These are phyloP conservation scores for Peronospora belbahrii DNA, from an alignment of 352 stramenopile species.

Conservation along the genomic window DNA sequence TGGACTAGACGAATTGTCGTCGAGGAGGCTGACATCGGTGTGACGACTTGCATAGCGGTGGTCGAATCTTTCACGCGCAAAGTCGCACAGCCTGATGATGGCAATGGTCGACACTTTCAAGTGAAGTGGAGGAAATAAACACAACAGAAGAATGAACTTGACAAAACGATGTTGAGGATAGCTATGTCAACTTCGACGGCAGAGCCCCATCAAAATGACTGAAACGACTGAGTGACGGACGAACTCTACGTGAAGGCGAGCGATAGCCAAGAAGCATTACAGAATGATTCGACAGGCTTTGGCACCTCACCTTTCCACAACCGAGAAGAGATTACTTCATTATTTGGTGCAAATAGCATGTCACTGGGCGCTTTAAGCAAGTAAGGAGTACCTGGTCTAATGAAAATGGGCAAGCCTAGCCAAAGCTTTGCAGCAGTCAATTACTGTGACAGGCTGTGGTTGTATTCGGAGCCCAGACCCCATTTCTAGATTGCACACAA, in stretches of 20 bases:
- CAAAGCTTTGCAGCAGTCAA: constrained; percentile 11
- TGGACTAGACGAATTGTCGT: too few species aligned
- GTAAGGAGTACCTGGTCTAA: constrained; percentile 1
- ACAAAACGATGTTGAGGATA: constrained; percentile 32
- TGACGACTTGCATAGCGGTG: too few species aligned
- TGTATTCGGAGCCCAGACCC: constrained; percentile 12
- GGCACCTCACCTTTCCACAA: constrained; percentile 11
- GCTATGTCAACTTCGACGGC: constrained; percentile 29
- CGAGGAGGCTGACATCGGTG: too few species aligned
- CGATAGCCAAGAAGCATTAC: constrained; percentile 6
- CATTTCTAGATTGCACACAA: too few species aligned
- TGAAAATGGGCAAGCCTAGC: constrained; percentile 9
- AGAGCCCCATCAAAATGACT: constrained; percentile 13
- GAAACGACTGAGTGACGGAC: constrained; percentile 51
- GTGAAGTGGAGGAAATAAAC: too few species aligned
- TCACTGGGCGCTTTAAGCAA: constrained; percentile 39
- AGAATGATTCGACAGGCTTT: constrained; percentile 13
- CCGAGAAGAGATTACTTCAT: constrained; percentile 9
- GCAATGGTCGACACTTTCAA: too few species aligned
- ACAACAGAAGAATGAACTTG: constrained; percentile 8
- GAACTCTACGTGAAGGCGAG: constrained; percentile 45
- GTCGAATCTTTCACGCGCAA: too few species aligned
- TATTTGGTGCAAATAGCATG: constrained; percentile 42
- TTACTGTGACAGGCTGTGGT: constrained; percentile 20
- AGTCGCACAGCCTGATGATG: too few species aligned